phyloP scores from a whole-genome alignment of 768 basidiomycete species.

The Boletus vinaceobasis region DNA sequence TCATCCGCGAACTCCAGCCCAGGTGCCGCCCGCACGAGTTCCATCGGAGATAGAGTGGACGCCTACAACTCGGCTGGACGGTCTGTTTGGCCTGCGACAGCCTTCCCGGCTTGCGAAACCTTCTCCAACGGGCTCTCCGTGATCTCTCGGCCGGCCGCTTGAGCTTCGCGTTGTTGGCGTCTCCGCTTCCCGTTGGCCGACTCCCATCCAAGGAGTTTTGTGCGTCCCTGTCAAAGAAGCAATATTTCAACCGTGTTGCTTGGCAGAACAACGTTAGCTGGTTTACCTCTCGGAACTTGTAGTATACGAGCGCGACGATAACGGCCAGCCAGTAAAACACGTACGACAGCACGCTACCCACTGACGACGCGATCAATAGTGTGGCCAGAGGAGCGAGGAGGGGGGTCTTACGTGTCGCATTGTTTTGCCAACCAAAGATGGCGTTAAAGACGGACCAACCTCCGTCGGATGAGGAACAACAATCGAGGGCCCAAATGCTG shows the following conservation, averaged over 20 bases:
- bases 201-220: constrained; percentile 56
- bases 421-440: constrained; percentile 88
- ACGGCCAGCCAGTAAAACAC: constrained; percentile 91
- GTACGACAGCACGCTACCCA: constrained; percentile 82
- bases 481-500: constrained; percentile 86
- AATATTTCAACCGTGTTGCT: background rate
- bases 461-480: constrained; percentile 62
- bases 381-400: background rate
- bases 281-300: constrained; percentile 61
- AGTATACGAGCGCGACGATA: constrained; percentile 57
- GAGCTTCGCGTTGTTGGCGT: constrained; percentile 25
- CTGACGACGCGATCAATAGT: constrained; percentile 25
- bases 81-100: no score
- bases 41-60: background rate
- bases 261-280: background rate
- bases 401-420: constrained; percentile 52
- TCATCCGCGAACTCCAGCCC: background rate
- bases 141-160: background rate
- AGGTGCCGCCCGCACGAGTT: background rate
- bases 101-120: background rate
- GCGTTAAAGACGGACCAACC: constrained; percentile 85
- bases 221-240: constrained; percentile 51
- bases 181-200: constrained; percentile 44
- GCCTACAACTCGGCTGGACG: background rate
- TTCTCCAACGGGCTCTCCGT: background rate